Percentiles rank a stretch among this genome's conserved stretches.
Conservation (phyloP, 495 filamentous ascomycete species). For the Annulohypoxylon moriforme region DNA sequence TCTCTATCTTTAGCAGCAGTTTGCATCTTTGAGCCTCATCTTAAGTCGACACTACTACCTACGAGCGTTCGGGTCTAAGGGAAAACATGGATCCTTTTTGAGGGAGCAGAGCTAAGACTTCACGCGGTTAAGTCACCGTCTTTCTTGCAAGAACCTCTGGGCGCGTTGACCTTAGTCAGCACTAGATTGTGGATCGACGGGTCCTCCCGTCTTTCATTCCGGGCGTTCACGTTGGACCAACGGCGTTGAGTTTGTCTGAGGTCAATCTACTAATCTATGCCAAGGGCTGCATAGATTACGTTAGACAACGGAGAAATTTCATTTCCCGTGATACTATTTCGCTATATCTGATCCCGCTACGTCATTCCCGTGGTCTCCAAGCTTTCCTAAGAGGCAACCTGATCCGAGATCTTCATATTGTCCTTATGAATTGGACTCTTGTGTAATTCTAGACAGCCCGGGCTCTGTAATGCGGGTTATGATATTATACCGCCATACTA, state of each 20-base stretch:
- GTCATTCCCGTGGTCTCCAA: conserved; percentile 17
- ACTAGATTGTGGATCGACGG: conserved; percentile 32
- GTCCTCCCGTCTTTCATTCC: conserved; percentile 32
- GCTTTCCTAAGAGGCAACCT: conserved; percentile 23
- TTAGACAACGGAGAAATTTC: conserved; percentile 25
- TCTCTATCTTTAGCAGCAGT: conserved; percentile 27
- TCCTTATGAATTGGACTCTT: neutral
- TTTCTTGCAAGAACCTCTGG: neutral
- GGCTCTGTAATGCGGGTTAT: neutral
- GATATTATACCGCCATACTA: conserved; percentile 10
- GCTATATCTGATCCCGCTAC: conserved; percentile 8
- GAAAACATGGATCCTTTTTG: neutral
- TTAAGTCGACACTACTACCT: conserved; percentile 1
- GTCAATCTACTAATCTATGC: conserved; percentile 21
- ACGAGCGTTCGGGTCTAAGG: neutral
- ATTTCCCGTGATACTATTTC: conserved; percentile 5
- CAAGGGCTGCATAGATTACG: conserved; percentile 36
- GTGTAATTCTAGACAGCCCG: neutral
- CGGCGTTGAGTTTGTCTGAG: conserved; percentile 21
- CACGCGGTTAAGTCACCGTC: conserved; percentile 3
- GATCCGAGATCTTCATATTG: conserved; percentile 4
- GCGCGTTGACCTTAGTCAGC: conserved; percentile 24
- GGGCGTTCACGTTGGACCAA: conserved; percentile 24
- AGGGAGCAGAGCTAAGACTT: neutral
- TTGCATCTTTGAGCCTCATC: conserved; percentile 28